Evolutionary conservation across 768 basidiomycete species (phyloP).

Genomic region (Vishniacozyma victoriae): DNA sequence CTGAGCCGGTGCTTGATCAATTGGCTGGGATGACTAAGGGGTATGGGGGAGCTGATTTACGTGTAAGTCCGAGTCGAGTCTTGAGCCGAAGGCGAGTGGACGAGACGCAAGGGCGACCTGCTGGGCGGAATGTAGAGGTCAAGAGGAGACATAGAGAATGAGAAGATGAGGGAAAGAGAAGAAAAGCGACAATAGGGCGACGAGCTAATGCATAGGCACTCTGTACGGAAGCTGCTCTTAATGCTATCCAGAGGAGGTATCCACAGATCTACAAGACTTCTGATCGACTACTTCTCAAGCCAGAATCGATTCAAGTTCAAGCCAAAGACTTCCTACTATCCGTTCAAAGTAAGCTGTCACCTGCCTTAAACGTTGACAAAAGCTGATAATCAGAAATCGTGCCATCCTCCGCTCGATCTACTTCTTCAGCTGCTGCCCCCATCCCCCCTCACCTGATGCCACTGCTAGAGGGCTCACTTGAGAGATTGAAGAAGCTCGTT

Average conservation of each 20-base stretch:
- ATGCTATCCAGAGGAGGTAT: constrained; percentile 90
- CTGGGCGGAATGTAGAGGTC: too few species aligned
- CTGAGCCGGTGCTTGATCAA: constrained; percentile 55
- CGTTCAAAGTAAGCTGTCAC: constrained; percentile 69
- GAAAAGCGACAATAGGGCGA: background rate
- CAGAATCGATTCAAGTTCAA: constrained; percentile 75
- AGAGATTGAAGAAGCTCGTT: constrained; percentile 67
- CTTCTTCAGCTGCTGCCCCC: constrained; percentile 75
- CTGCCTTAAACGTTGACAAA: background rate
- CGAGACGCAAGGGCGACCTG: background rate
- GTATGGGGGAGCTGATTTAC: constrained; percentile 92
- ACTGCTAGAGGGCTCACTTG: constrained; percentile 62
- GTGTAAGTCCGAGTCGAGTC: constrained; percentile 57
- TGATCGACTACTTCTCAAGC: constrained; percentile 75
- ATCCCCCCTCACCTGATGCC: constrained; percentile 79
- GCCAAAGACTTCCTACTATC: constrained; percentile 96
- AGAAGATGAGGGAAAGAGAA: too few species aligned
- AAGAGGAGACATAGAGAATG: too few species aligned
- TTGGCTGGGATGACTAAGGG: constrained; percentile 89
- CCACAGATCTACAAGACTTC: constrained; percentile 93
- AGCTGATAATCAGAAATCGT: constrained; percentile 62
- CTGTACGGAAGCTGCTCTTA: constrained; percentile 93
- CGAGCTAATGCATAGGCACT: constrained; percentile 57
- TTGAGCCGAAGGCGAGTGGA: background rate
- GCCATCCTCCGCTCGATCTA: constrained; percentile 88